These are phyloP conservation scores for Salinomyces thailandicus DNA, from an alignment of 2,329 filamentous ascomycete species.

Conservation along the genomic window DNA sequence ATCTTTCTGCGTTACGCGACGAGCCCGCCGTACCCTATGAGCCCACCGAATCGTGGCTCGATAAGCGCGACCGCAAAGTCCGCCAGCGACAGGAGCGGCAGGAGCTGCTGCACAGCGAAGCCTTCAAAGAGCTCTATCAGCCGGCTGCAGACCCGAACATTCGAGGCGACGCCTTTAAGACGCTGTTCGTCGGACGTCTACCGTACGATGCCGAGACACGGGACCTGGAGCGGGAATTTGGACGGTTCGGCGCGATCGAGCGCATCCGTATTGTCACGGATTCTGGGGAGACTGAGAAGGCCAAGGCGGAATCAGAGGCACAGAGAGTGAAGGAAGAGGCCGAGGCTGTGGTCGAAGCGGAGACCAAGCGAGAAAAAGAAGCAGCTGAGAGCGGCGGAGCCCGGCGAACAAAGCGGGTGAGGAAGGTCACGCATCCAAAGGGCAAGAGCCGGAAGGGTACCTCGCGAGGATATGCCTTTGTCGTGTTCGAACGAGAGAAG, in stretches of 20 bases:
- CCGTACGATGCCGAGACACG: conserved; percentile 82
- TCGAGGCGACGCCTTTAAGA: conserved; percentile 88
- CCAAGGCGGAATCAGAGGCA: not conserved
- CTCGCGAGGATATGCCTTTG: conserved; percentile 88
- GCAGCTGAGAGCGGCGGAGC: not conserved
- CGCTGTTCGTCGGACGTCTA: conserved; percentile 80
- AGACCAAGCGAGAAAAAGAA: conserved; percentile 40
- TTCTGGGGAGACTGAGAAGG: conserved; percentile 56
- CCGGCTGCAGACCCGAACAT: conserved; percentile 79
- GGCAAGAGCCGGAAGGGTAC: conserved; percentile 42
- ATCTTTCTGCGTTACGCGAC: conserved; percentile 59
- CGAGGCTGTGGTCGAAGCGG: not conserved
- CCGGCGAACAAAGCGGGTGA: not conserved
- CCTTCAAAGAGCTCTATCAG: conserved; percentile 57
- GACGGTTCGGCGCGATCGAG: conserved; percentile 87
- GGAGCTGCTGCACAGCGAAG: conserved; percentile 54
- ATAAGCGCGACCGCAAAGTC: conserved; percentile 74
- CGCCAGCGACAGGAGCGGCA: conserved; percentile 63
- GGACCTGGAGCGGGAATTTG: conserved; percentile 88
- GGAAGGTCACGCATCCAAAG: conserved; percentile 1
- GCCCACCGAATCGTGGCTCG: conserved; percentile 86
- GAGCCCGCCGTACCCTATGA: conserved; percentile 49
- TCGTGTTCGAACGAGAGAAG: conserved; percentile 92
- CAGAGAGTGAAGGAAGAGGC: conserved; percentile 1
- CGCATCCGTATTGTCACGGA: conserved; percentile 64